phyloP scores from a whole-genome alignment of 2,329 filamentous ascomycete species.

The Conoideocrella luteorostrata region DNA sequence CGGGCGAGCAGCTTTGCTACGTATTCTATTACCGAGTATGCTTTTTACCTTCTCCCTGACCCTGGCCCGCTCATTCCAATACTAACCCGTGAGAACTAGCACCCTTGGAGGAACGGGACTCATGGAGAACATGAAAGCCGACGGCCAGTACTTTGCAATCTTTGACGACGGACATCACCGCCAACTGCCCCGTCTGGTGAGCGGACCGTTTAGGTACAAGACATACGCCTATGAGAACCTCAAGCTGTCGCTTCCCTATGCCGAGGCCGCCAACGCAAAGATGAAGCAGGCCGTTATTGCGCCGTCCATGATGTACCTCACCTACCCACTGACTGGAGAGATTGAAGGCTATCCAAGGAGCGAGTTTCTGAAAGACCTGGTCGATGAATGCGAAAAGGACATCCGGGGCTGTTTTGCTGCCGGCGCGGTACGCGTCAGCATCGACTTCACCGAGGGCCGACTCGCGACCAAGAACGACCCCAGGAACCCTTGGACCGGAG shows the following conservation, averaged over 20 bases:
- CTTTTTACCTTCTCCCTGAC: no score
- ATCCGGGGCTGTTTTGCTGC: conserved; percentile 10
- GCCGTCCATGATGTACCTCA: conserved; percentile 10
- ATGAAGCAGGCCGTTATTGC: conserved; percentile 12
- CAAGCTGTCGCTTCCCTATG: conserved; percentile 7
- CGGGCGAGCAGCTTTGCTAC: conserved; percentile 11
- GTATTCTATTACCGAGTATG: conserved; percentile 10
- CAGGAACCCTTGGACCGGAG: conserved; percentile 7
- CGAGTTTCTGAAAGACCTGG: conserved; percentile 9
- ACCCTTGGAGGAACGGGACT: conserved; percentile 10
- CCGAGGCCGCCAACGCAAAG: background rate
- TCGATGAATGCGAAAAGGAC: conserved; percentile 12
- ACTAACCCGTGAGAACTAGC: background rate
- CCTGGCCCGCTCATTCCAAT: no score
- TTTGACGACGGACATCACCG: conserved; percentile 12
- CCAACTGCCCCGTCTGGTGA: conserved; percentile 9
- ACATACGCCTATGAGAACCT: conserved; percentile 10
- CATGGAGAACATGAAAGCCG: conserved; percentile 6
- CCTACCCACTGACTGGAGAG: conserved; percentile 7
- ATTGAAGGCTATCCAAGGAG: conserved; percentile 8
- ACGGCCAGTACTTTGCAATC: conserved; percentile 9
- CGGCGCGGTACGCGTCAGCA: conserved; percentile 10
- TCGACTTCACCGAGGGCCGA: conserved; percentile 13
- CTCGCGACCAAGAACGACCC: conserved; percentile 9
- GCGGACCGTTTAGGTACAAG: conserved; percentile 10